Percentiles rank a stretch among this genome's conserved stretches.
Conservation (phyloP, 2,329 filamentous ascomycete species). For the Juglanconis oblonga region DNA sequence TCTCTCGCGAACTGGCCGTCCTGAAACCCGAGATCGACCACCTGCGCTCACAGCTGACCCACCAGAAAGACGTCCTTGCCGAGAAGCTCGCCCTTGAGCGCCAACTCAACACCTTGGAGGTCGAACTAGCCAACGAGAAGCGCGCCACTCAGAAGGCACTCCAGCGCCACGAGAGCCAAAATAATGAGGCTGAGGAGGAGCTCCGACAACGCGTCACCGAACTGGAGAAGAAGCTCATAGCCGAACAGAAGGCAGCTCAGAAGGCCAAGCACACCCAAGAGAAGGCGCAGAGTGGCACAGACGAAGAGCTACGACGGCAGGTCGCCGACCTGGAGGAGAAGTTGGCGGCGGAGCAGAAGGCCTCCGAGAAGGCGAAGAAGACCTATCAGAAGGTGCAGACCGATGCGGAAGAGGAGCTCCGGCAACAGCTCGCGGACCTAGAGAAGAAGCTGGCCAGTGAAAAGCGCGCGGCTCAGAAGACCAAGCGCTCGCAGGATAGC, state of each 20-base stretch:
- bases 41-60: slow-evolving; percentile 50
- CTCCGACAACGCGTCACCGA: slow-evolving; percentile 22
- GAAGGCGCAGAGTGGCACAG: slow-evolving; percentile 33
- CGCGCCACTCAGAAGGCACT: slow-evolving; percentile 31
- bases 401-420: slow-evolving; percentile 41
- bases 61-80: slow-evolving; percentile 66
- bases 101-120: slow-evolving; percentile 72
- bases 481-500: slow-evolving; percentile 30
- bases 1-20: slow-evolving; percentile 49
- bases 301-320: slow-evolving; percentile 39
- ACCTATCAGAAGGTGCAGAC: slow-evolving; percentile 27
- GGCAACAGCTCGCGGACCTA: slow-evolving; percentile 31
- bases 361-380: slow-evolving; percentile 28
- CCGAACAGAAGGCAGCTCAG: slow-evolving; percentile 48
- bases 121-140: slow-evolving; percentile 78
- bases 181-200: slow-evolving; percentile 42
- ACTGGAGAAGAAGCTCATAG: slow-evolving; percentile 53
- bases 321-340: slow-evolving; percentile 33
- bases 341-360: slow-evolving; percentile 53
- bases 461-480: slow-evolving; percentile 25
- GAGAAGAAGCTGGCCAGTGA: slow-evolving; percentile 26
- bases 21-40: slow-evolving; percentile 57
- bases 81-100: slow-evolving; percentile 80
- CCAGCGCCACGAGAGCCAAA: slow-evolving; percentile 20
- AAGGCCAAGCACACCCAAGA: slow-evolving; percentile 24